A percentile compares a stretch with the other conserved stretches of the same genome.
Conservation (phyloP, 345 rosid genomes). For the Sonneratia alba region DNA sequence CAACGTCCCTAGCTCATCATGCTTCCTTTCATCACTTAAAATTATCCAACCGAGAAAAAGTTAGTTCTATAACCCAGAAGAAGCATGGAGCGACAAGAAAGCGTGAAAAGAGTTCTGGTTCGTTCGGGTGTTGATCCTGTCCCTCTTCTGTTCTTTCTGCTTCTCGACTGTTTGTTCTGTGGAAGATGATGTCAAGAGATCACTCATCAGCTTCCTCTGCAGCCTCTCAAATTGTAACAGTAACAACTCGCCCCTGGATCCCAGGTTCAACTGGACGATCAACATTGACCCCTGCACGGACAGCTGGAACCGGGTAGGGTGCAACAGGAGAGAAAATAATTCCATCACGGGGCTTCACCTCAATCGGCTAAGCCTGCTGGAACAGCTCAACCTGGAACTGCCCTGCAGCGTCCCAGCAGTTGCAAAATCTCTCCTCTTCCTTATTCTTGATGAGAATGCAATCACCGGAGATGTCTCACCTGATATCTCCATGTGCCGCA, state of each 20-base stretch:
- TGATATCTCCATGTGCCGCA: slow-evolving; percentile 32
- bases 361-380: slow-evolving; percentile 20
- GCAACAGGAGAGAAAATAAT: slow-evolving; percentile 14
- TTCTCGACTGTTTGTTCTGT: not conserved
- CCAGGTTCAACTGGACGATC: slow-evolving; percentile 14
- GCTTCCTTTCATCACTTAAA: not conserved
- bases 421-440: slow-evolving; percentile 21
- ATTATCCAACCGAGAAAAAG: too few species aligned
- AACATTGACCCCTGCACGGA: slow-evolving; percentile 39
- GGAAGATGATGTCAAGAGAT: slow-evolving; percentile 6
- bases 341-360: slow-evolving; percentile 22
- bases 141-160: not conserved
- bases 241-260: not conserved
- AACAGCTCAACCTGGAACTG: slow-evolving; percentile 25
- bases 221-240: slow-evolving; percentile 4
- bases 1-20: not conserved
- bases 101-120: not conserved
- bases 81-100: not conserved
- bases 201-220: slow-evolving; percentile 12
- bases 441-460: slow-evolving; percentile 24
- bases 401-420: slow-evolving; percentile 29
- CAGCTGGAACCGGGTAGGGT: slow-evolving; percentile 24
- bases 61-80: not conserved
- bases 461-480: slow-evolving; percentile 25
- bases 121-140: slow-evolving; percentile 1